Base-by-base conservation (phyloP, 345 rosid genomes). In the Eucalyptus curtisii region DNA sequence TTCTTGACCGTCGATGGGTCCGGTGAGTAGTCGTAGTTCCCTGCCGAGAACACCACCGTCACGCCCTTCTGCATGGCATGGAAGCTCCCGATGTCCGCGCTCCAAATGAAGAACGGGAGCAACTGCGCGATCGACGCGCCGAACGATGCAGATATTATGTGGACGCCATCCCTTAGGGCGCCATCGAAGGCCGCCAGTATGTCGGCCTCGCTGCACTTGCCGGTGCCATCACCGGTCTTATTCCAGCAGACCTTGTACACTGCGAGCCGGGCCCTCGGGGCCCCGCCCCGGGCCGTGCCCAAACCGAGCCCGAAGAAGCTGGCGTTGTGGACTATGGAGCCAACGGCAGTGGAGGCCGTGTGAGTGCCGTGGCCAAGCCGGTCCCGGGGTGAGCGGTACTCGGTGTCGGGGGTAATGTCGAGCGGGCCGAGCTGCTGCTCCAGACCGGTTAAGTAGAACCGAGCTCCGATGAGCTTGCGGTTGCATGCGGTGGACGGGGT, bases 381-480 rank as follows among this genome's bases (percentile, higher is more conserved):
- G 92, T 95, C 96, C 27, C 95, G 91, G 15, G 97, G 89, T 2
- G 97, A 96, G 91, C 92, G 86, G 87, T 95, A 93, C 89, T 96
- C 96, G 5, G 85, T 59, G 88, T 89, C 90, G 66, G 89, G 87
- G 31, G 66, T 90, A 6, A 33, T 48, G 88, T 93, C 88, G 20
- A 95, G 87, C 6, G 89, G 88, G 9, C 95, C 94, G 22, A 31
- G 91, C 33, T 87, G 84, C 88, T 91, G 89, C 80, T 94, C 96
- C 48, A 91, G 90, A 10, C 97, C 97, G 86, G 87, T 91, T 37
- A 92, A 88, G 89, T 95, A 95, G 92, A 91, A 96, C 40, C 95
- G 95, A 31, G 99, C 97, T 4, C 99, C 97, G 11, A 95, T 93
- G 86, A 95, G 71, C 91, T 95, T 95, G 79, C 90, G 90, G 82